Percentiles rank a stretch among this genome's conserved stretches.
phyloP scores from a whole-genome alignment of 805 yeast genomes.

The Myxozyma vanderwaltii region DNA sequence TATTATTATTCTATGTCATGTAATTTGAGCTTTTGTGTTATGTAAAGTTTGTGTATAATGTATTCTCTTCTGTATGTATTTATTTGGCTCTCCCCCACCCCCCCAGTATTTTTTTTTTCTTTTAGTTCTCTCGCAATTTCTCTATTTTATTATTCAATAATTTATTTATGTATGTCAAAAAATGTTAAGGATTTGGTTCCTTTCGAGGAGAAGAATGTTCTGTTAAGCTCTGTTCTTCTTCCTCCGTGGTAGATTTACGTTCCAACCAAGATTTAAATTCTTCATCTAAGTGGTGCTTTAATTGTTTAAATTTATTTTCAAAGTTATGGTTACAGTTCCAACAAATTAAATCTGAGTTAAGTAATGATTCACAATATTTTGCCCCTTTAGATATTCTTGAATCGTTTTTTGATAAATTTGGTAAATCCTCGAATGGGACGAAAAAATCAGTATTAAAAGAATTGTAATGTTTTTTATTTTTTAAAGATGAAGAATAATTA shows the following conservation, averaged over 20 bases:
- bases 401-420: conserved; percentile 39
- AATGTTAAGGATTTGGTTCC: too few species aligned
- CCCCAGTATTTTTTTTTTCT: too few species aligned
- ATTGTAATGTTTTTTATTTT: conserved; percentile 66
- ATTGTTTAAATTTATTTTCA: conserved; percentile 47
- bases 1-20: too few species aligned
- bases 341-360: conserved; percentile 47
- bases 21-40: background rate
- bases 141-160: background rate
- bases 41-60: conserved; percentile 7
- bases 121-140: background rate
- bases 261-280: conserved; percentile 37
- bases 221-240: too few species aligned
- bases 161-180: background rate
- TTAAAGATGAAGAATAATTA: conserved; percentile 55
- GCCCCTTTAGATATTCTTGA: conserved; percentile 36
- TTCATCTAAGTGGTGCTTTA: conserved; percentile 48
- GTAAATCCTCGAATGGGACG: conserved; percentile 55
- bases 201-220: too few species aligned
- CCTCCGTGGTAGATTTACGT: conserved; percentile 6
- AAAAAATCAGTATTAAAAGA: conserved; percentile 71
- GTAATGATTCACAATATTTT: conserved; percentile 48
- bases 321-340: conserved; percentile 48
- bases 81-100: too few species aligned
- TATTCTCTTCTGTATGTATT: conserved; percentile 15